Evolutionary conservation across 345 rosid species (phyloP), one percentile per base, ranked within the genome.

Genomic region (Atalantia buxifolia): DNA sequence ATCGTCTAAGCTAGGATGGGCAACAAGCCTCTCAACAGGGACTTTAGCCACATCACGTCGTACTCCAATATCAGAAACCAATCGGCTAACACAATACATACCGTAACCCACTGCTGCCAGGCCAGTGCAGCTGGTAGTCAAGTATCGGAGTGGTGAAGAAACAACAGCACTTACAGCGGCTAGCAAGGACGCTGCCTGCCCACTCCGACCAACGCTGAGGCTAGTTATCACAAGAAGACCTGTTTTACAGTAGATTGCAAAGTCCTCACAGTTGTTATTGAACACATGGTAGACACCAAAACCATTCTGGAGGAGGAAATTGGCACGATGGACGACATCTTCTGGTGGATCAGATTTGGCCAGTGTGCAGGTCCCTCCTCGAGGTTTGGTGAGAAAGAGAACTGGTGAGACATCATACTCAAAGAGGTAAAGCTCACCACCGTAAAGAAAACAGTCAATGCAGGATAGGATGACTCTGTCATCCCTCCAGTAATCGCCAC

Each of bases 331-430:
- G 69, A 91, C 77, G 62, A 89, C 92, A 48, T 90, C 84, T 56
- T 87, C 87, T 0, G 84, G 77, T 28, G 93, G 76, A 85, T 94
- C 98, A 5, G 94, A 86, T 25, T 81, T 0, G 24, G 97, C 93
- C 33, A 85, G 86, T 9, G 95, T 94, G 83, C 93, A 89, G 21
- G 95, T 94, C 24, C 97, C 98, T 6, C 98, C 98, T 77, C 97
- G 78, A 77, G 86, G 84, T 81, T 91, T 90, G 36, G 85, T 85
- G 36, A 94, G 74, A 71, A 89, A 94, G 38, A 85, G 2, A 40
- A 79, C 88, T 1, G 62, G 72, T 2, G 92, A 83, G 79, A 87
- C 91, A 28, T 75, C 71, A 62, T 94, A 94, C 22, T 86, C 89
- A 62, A 92, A 94, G 72, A 81, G 83, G 81, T 86, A 88, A 53